Conservation (phyloP, 2,329 filamentous ascomycete species). For the Colletotrichum viniferum region DNA sequence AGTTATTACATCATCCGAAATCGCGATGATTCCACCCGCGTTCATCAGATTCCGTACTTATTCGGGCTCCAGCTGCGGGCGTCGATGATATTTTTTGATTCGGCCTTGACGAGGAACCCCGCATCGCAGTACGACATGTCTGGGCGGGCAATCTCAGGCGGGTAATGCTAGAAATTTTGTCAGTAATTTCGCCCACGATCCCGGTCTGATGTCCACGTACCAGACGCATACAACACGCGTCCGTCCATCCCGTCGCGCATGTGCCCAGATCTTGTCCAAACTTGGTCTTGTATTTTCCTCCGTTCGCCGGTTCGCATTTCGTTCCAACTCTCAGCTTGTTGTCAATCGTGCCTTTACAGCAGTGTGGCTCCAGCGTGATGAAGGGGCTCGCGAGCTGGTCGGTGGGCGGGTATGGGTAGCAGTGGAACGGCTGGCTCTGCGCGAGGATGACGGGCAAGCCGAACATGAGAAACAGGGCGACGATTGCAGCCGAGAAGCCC, state of each 20-base stretch:
- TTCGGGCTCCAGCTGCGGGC: not conserved
- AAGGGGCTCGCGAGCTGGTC: conserved; percentile 10
- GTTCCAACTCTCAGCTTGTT: conserved; percentile 8
- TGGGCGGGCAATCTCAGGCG: conserved; percentile 13
- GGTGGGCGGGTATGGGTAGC: conserved; percentile 12
- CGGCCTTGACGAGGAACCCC: conserved; percentile 13
- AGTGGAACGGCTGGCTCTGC: conserved; percentile 18
- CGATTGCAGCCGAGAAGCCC: not conserved
- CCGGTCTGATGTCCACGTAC: not conserved
- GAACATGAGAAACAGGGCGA: not conserved
- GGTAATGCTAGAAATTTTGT: conserved; percentile 9
- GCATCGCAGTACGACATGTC: conserved; percentile 17
- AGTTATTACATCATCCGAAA: not conserved
- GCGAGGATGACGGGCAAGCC: conserved; percentile 16
- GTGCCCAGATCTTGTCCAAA: conserved; percentile 20
- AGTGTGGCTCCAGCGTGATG: conserved; percentile 14
- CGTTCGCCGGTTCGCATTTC: conserved; percentile 3
- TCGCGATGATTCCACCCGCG: not conserved
- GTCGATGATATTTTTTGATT: conserved; percentile 2
- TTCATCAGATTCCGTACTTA: not conserved
- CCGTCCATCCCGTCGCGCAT: conserved; percentile 10
- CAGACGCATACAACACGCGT: conserved; percentile 21
- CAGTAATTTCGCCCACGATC: not conserved
- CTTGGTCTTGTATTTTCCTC: conserved; percentile 17
- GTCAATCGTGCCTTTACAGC: conserved; percentile 14